Evolutionary conservation across 2,329 filamentous ascomycete genomes (phyloP).

Genomic region (Cucurbitaria berberidis): DNA sequence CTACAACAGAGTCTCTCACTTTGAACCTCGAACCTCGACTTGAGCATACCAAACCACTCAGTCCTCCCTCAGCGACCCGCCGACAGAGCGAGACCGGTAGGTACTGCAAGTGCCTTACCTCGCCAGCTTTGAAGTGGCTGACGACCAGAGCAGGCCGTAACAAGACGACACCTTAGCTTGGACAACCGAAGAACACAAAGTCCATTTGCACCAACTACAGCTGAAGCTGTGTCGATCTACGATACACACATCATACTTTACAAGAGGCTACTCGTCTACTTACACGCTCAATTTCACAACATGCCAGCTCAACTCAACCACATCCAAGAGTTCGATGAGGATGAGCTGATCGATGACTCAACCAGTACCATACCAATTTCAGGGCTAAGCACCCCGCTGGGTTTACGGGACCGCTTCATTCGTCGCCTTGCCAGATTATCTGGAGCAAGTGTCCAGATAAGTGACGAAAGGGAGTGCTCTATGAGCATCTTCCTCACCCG

Average conservation of each 20-base stretch:
- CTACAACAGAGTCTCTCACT: too few species aligned
- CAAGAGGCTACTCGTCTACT: too few species aligned
- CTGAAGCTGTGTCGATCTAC: too few species aligned
- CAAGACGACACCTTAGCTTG: background rate
- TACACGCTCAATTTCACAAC: background rate
- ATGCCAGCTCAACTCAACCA: background rate
- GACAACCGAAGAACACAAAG: background rate
- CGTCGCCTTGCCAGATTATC: background rate
- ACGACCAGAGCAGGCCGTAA: background rate
- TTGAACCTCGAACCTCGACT: too few species aligned
- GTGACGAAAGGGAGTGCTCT: background rate
- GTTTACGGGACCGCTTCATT: background rate
- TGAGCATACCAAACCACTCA: too few species aligned
- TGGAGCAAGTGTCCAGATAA: background rate
- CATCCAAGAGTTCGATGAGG: background rate
- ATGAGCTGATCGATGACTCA: constrained; percentile 7
- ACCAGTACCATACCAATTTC: background rate
- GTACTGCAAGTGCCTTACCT: too few species aligned
- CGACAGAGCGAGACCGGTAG: too few species aligned
- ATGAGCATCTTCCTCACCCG: background rate
- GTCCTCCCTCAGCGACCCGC: too few species aligned
- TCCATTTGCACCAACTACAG: too few species aligned
- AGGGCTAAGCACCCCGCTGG: background rate
- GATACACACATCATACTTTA: too few species aligned
- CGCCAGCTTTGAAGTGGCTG: background rate